Base-by-base conservation (phyloP, 306 rosid species). In the Gillenia trifoliata region DNA sequence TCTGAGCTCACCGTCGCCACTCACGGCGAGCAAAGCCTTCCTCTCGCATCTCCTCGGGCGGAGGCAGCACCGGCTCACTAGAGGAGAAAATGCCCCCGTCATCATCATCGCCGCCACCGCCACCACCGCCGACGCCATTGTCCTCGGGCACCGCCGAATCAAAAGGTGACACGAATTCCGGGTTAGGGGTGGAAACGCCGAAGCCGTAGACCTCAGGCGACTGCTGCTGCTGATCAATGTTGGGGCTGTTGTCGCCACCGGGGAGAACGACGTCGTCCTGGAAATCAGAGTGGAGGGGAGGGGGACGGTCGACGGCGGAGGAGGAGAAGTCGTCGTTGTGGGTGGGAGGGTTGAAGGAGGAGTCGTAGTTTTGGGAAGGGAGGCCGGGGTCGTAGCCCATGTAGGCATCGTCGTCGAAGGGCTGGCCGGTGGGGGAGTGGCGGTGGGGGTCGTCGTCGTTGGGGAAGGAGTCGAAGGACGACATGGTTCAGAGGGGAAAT, bases 11-110 rank as follows among this genome's bases (percentile, higher is more conserved):
- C 98, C 92, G 90, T 50, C 98, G 86, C 98, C 98, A 90, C 76
- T 90, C 98, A n/a, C 93, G 92, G 66, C 91, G 79, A 1, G 91
- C 92, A 68, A 15, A 59, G 40, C 94, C 87, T 83, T 92, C 98
- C 86, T 93, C 98, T 11, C 77, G 87, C 96, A 93, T 93, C 38
- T 75, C 87, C 57, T 73, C 71, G 0, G 83, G 96, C 19, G 89
- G 89, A 1, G 96, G 96, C 41, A 93, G 88, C 28, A 90, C 12
- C 2, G 96, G 96, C 1, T 87, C 95, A 0, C 76, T 83, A 0
- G 92, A 83, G 55, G 56, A 54, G 67, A 92, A 92, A 55, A 81
- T 33, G 3, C 41, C 66, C 11, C 8, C 74, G 1, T 33, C 64
- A 1, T 23, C 81, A 50, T 47, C 11, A 40, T 30, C 75, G 31